Evolutionary conservation across 164 flowering plant genomes (phyloP).

Genomic region (Taxillus chinensis): DNA sequence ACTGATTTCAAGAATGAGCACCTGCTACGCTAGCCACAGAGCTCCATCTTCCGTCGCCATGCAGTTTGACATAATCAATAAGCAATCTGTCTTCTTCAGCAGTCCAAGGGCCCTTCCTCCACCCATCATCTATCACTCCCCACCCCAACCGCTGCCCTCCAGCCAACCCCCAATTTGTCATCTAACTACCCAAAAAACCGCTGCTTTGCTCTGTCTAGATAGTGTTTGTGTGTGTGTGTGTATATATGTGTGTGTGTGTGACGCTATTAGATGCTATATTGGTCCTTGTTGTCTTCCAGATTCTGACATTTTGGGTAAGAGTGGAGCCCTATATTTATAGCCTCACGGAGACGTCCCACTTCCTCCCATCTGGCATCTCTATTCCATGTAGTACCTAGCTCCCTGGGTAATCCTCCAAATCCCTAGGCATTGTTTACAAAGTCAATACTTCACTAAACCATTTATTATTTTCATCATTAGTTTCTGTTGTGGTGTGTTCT

Average conservation of each 20-base stretch:
- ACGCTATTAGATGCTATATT: no score
- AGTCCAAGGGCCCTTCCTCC: slow-evolving; percentile 98
- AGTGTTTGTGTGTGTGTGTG: no score
- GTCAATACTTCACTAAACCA: slow-evolving; percentile 4
- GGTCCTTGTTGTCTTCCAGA: slow-evolving; percentile 15
- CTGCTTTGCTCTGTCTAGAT: no score
- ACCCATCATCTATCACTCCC: slow-evolving; percentile 46
- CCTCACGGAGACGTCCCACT: slow-evolving; percentile 8
- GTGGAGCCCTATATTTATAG: slow-evolving; percentile 25
- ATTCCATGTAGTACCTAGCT: slow-evolving; percentile 10
- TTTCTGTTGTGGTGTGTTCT: not conserved
- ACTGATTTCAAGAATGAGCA: slow-evolving; percentile 7
- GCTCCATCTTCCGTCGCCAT: slow-evolving; percentile 94
- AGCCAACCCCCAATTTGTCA: slow-evolving; percentile 27
- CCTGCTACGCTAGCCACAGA: slow-evolving; percentile 77
- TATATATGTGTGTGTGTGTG: no score
- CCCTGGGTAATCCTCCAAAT: slow-evolving; percentile 8
- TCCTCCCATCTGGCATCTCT: slow-evolving; percentile 24
- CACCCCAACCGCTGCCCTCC: slow-evolving; percentile 33
- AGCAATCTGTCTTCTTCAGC: slow-evolving; percentile 81
- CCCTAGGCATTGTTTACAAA: slow-evolving; percentile 6
- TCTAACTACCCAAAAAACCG: no score
- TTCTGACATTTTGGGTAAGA: slow-evolving; percentile 23
- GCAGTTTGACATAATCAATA: slow-evolving; percentile 61
- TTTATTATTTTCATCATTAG: not conserved